Percentiles rank a stretch among this genome's conserved stretches.
Evolutionary conservation across 768 basidiomycete species (phyloP).

Genomic region (Obba rivulosa): DNA sequence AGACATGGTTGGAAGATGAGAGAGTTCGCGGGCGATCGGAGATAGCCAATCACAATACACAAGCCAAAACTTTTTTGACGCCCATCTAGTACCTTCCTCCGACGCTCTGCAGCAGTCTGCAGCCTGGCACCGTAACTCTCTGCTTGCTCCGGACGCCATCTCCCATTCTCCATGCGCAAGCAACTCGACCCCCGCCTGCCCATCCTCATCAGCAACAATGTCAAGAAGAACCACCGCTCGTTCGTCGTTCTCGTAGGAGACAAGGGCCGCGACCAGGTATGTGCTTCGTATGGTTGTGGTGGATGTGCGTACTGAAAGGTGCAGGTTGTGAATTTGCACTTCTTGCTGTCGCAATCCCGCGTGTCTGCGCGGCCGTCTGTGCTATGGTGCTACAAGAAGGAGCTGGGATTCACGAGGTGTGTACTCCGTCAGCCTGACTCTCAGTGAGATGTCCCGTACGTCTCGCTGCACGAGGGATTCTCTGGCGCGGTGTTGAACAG

Average conservation of each 20-base stretch:
- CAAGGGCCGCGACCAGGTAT: conserved; percentile 84
- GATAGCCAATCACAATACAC: no score
- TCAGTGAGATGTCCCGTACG: background rate
- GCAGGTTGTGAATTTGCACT: conserved; percentile 93
- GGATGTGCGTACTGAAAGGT: background rate
- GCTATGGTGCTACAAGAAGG: conserved; percentile 99
- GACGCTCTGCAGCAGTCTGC: no score
- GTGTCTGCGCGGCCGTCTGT: conserved; percentile 88
- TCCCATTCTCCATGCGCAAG: conserved; percentile 54
- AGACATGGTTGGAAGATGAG: no score
- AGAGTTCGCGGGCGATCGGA: no score
- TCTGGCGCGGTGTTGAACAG: no score
- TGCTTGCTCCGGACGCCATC: background rate
- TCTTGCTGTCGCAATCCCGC: conserved; percentile 85
- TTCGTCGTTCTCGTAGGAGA: conserved; percentile 98
- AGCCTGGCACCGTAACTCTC: no score
- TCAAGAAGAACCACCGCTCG: conserved; percentile 86
- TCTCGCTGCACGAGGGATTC: background rate
- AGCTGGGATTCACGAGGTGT: conserved; percentile 91
- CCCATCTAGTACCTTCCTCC: no score
- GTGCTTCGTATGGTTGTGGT: conserved; percentile 13
- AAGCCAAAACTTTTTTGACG: no score
- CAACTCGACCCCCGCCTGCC: conserved; percentile 92
- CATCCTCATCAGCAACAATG: conserved; percentile 88
- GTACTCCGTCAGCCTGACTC: conserved; percentile 19